A percentile compares a stretch with the other conserved stretches of the same genome.
These are phyloP conservation scores for Colletotrichum echinochloae DNA, from an alignment of 2,329 filamentous ascomycete species.

Conservation along the genomic window DNA sequence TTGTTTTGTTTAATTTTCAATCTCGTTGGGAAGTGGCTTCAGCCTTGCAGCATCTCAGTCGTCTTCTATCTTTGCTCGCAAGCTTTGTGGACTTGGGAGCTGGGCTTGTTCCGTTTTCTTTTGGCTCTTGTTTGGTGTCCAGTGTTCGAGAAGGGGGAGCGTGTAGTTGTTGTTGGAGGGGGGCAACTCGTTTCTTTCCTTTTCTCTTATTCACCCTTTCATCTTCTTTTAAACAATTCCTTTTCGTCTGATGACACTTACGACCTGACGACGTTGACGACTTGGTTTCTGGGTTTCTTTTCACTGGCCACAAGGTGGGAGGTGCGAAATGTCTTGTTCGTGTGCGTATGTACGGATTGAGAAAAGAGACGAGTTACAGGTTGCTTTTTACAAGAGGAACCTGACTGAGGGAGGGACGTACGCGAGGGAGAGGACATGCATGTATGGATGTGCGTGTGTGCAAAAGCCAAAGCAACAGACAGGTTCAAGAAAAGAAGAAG, in stretches of 20 bases:
- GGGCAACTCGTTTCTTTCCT: background rate
- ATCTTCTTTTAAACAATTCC: background rate
- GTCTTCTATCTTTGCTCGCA: background rate
- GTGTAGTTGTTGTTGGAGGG: background rate
- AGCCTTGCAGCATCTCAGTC: constrained; percentile 13
- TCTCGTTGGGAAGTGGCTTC: constrained; percentile 10
- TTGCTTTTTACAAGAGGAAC: background rate
- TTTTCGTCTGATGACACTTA: constrained; percentile 14
- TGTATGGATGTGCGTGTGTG: background rate
- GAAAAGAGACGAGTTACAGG: background rate
- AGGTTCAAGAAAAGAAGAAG: background rate
- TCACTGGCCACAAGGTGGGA: background rate
- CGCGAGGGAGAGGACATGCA: background rate
- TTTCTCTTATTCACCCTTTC: background rate
- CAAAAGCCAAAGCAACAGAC: background rate
- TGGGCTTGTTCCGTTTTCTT: background rate
- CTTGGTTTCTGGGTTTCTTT: background rate
- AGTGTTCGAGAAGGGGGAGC: background rate
- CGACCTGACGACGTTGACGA: constrained; percentile 4
- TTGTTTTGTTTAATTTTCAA: constrained; percentile 14
- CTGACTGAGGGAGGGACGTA: background rate
- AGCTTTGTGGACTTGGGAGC: background rate
- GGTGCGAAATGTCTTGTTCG: background rate
- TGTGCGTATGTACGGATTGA: background rate
- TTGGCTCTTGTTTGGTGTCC: background rate